Evolutionary conservation across 331 rosid genomes (phyloP), one percentile per base, ranked within the genome.

Genomic region (Cydonia oblonga): DNA sequence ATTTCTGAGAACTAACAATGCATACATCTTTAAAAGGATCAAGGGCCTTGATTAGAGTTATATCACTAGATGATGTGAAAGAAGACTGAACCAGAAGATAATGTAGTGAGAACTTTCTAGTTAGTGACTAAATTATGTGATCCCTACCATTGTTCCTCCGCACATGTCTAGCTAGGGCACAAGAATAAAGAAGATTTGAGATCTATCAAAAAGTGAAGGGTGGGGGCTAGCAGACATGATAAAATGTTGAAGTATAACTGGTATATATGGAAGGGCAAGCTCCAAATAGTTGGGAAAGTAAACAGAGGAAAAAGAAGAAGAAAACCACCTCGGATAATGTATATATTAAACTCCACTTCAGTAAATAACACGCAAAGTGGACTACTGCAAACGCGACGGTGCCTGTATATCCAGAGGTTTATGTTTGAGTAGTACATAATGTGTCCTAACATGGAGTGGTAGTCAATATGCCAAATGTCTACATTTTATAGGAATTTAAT

Each of bases 261-360:
- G 35, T 60, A 15, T 57, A 57, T 2, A 26, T 28, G 44, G 42
- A 12, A 62, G 9, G 42, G 23, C 16, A 19, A 24, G 63, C 38
- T 70, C 75, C 75, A 35, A 3, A 32, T 35, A 57, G 75, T 57
- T 70, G 66, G 75, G 66, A 70, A 70, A 57, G 54, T 28, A 28
- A 22, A 57, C 24, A 23, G 15, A 14, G 5, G 35, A 22, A 29
- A 10, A 28, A 61, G 9, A 25, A 28, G 6, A 44, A 22, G 25
- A 16, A 20, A n/a, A 53, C 62, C n/a, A 20, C 35, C 5, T 14
- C 15, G 51, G 64, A 52, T 13, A 52, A 69, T 25, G 46, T 69
- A 29, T 16, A 46, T 12, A 14, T 12, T 12, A 13, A 52, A 69
- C 61, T 29, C 28, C n/a, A 2, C 19, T 64, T 65, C 6, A 65